Percentiles rank a stretch among this genome's conserved stretches.
phyloP scores from a whole-genome alignment of 23 red algal species.

The Gracilaria gracilis region DNA sequence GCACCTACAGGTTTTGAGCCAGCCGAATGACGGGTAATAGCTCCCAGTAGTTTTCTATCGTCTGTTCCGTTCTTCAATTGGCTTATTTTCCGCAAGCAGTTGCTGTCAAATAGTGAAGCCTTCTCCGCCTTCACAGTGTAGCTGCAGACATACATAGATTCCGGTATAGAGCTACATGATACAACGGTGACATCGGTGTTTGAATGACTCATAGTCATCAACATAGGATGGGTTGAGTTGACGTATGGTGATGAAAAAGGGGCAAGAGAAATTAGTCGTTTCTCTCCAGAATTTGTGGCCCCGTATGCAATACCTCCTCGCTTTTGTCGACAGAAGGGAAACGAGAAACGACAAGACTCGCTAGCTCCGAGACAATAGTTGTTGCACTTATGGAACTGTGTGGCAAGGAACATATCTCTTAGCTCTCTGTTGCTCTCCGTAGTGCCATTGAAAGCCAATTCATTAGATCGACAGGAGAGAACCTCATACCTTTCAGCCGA shows the following conservation, averaged over 20 bases:
- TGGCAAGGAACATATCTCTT: neutral
- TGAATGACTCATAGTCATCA: neutral
- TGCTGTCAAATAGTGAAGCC: neutral
- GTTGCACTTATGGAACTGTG: neutral
- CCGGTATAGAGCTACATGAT: neutral
- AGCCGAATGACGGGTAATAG: neutral
- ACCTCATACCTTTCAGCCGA: neutral
- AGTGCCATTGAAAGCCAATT: neutral
- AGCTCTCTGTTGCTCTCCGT: neutral
- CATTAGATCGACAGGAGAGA: neutral
- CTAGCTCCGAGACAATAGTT: neutral
- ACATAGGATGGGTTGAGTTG: neutral
- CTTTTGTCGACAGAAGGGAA: neutral
- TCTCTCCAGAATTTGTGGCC: neutral
- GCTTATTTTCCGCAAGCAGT: neutral
- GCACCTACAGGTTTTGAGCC: neutral
- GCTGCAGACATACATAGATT: neutral
- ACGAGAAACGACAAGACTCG: neutral
- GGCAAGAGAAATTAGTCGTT: neutral
- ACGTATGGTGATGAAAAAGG: neutral
- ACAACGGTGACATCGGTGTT: neutral
- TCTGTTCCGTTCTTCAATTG: neutral
- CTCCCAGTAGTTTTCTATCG: neutral
- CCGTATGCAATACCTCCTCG: neutral
- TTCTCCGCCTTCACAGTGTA: neutral